Evolutionary conservation across 2,329 filamentous ascomycete genomes (phyloP).

Genomic region (Fusarium sp.): DNA sequence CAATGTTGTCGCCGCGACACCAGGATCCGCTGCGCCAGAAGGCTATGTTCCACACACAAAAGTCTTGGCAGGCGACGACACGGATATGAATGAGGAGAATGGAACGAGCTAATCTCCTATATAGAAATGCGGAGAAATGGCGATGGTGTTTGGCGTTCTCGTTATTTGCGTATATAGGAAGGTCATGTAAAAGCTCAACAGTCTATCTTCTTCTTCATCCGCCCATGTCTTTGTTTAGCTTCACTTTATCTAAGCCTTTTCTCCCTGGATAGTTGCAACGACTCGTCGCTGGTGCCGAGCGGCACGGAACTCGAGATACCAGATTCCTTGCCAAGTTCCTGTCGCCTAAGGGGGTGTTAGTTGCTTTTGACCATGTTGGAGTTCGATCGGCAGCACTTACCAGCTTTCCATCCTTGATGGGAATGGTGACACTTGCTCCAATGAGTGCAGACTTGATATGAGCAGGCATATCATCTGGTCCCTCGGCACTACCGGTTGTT

Average conservation of each 20-base stretch:
- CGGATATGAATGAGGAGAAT: slow-evolving; percentile 68
- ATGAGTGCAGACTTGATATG: slow-evolving; percentile 94
- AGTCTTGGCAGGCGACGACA: slow-evolving; percentile 72
- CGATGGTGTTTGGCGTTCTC: slow-evolving; percentile 52
- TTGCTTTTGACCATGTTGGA: not conserved
- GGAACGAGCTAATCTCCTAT: slow-evolving; percentile 47
- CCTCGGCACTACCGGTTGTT: slow-evolving; percentile 72
- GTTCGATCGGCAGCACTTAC: slow-evolving; percentile 56
- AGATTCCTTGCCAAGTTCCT: slow-evolving; percentile 87
- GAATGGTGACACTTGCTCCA: slow-evolving; percentile 89
- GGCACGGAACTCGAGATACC: slow-evolving; percentile 90
- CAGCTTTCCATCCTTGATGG: slow-evolving; percentile 86
- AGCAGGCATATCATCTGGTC: slow-evolving; percentile 95
- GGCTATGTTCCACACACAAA: slow-evolving; percentile 72
- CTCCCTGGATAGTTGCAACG: slow-evolving; percentile 93
- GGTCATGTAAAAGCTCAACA: slow-evolving; percentile 22
- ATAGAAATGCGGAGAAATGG: slow-evolving; percentile 44
- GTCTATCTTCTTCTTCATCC: slow-evolving; percentile 25
- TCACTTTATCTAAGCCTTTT: slow-evolving; percentile 61
- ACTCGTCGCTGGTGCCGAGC: slow-evolving; percentile 82
- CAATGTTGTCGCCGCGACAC: slow-evolving; percentile 85
- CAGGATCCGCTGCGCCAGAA: slow-evolving; percentile 71
- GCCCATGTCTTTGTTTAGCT: not conserved
- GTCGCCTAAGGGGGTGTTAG: slow-evolving; percentile 57
- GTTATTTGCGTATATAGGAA: slow-evolving; percentile 23